Evolutionary conservation across 371 early-diverging fungal species (phyloP), one percentile per base, ranked within the genome.

Genomic region (Mucor piriformis): DNA sequence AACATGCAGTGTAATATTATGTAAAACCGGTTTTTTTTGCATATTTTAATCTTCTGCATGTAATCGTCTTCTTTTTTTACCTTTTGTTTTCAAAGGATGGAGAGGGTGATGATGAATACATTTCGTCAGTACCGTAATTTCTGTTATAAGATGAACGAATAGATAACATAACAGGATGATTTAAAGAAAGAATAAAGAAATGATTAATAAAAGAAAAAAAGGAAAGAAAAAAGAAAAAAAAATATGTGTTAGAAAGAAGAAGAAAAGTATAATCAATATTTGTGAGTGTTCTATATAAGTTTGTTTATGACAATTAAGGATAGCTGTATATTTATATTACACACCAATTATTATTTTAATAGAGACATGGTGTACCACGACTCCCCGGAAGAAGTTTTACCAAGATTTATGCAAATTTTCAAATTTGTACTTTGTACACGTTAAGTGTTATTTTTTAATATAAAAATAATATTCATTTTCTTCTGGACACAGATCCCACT

Each of bases 111-210:
- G 42, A 50, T 16, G 58, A 57, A 32, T 57, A 32, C 3, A 42
- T 57, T 32, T 57, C 42, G 40, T 57, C 58, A 21, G 40, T 35
- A 50, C 49, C 58, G 27, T 38, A 27, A 12, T 3, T 53, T 24
- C 20, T 40, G 34, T 24, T 61, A 12, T 54, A 16, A 13, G 40
- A 50, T 32, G 55, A 33, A 21, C 38, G 50, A 42, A 49, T 40
- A 23, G 49, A 55, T 18, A 54, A 16, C 61, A 61, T 61, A 46
- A n/a, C 15, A 38, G 32, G 38, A 44, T 44, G 44, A 44, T 25
- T 23, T 2, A 16, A 25, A 16, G 25, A 47, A 3, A 13, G 20
- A 25, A 46, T 46, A 15, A 23, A 35, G 20, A 16, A 5, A 27
- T 8, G 0, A 35, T 16, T 1, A 50, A 34, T 3, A 18, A 50